A percentile compares a stretch with the other conserved stretches of the same genome.
phyloP scores from a whole-genome alignment of 495 filamentous ascomycete species.

The Lasiosphaeriaceae sp. region DNA sequence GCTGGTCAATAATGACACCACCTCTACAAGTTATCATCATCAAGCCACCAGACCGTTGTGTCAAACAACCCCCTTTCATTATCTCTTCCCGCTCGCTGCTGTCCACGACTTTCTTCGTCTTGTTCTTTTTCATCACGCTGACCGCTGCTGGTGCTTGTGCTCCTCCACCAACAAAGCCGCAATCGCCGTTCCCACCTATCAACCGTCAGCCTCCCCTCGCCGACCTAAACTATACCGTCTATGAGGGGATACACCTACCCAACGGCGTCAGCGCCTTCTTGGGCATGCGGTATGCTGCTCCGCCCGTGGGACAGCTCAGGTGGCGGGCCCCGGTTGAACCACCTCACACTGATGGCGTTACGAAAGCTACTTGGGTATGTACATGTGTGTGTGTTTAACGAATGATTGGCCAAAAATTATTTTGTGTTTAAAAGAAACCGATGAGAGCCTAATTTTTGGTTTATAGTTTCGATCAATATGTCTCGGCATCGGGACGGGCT shows the following conservation, averaged over 20 bases:
- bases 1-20: too few relatives aligned
- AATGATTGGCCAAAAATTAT: too few relatives aligned
- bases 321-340: slow-evolving; percentile 38
- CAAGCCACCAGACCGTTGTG: too few relatives aligned
- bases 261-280: slow-evolving; percentile 38
- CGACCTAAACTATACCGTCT: slow-evolving; percentile 43
- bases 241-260: slow-evolving; percentile 26
- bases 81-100: too few relatives aligned
- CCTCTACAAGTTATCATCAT: too few relatives aligned
- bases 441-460: too few relatives aligned
- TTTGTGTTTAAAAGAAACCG: too few relatives aligned
- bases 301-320: slow-evolving; percentile 36
- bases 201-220: slow-evolving; percentile 10
- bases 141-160: background rate
- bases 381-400: background rate
- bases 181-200: background rate
- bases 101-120: too few relatives aligned
- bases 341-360: slow-evolving; percentile 14
- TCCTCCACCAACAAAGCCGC: background rate
- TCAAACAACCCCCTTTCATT: too few relatives aligned
- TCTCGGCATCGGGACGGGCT: slow-evolving; percentile 41
- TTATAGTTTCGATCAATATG: slow-evolving; percentile 47
- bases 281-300: slow-evolving; percentile 43
- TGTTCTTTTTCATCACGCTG: background rate
- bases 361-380: slow-evolving; percentile 25